Evolutionary conservation across 352 stramenopile genomes (phyloP), one percentile per base, ranked within the genome.

Genomic region (Pythium pectinolyticum): DNA sequence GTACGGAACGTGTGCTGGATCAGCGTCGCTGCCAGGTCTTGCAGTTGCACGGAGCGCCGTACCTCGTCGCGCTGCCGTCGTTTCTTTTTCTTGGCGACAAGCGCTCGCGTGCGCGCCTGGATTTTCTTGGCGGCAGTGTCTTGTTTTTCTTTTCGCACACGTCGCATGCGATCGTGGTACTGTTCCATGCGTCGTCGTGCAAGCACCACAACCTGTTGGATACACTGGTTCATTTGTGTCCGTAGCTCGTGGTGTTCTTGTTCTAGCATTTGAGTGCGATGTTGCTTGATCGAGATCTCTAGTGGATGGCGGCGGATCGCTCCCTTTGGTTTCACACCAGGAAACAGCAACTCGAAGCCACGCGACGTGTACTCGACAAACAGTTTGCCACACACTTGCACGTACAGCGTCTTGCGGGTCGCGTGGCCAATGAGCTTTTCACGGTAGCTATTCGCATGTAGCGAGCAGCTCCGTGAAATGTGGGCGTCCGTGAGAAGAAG

Each of bases 311-410:
- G 74, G 57, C 75, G 52, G 1, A 67, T 43, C 0, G 60, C 47
- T 14, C 77, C 65, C 20, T 65, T 75, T 7, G 74, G 57, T 12
- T 73, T 70, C 6, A 81, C 35, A 0, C 76, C 72, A 0, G 76
- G 72, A 54, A 79, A 82, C 43, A 77, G 47, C 12, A 82, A 47
- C 48, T 82, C 74, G 35, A 80, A 77, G 11, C 76, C 72, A 5
- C 65, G 71, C 2, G 72, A 72, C 6, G 74, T 82, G 46, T 81
- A 80, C 61, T 77, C 73, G 30, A 82, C 47, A 49, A 66, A 85
- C 15, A 85, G 57, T 37, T 74, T 80, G 8, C 64, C 58, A 48
- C 63, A 74, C 7, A 84, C 55, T 19, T 65, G 63, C 2, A 17
- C 28, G 19, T 67, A 76, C 40, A 77, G 40, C 0, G 45, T 32